These are phyloP conservation scores for Codiaeum variegatum DNA, from an alignment of 441 rosid species.

Conservation along the genomic window DNA sequence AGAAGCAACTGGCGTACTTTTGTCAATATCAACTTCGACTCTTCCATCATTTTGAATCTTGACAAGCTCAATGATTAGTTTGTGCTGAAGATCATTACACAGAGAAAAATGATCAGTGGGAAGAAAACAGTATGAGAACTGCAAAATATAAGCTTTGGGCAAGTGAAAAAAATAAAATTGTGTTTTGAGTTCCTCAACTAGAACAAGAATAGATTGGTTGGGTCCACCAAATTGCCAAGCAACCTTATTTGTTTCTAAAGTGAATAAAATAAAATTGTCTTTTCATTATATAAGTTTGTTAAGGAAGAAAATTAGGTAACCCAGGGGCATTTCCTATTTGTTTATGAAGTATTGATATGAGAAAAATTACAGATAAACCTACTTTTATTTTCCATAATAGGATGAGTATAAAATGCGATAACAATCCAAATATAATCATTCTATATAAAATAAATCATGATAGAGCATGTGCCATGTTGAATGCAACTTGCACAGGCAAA, in stretches of 20 bases:
- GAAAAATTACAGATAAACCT: background rate
- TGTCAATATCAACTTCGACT: constrained; percentile 78
- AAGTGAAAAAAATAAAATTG: constrained; percentile 11
- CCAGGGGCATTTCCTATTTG: background rate
- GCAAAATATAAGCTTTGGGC: constrained; percentile 1
- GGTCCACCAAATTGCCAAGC: background rate
- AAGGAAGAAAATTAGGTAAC: background rate
- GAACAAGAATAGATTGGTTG: constrained; percentile 11
- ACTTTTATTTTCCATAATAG: constrained; percentile 7
- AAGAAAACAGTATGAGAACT: constrained; percentile 14
- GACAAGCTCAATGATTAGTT: constrained; percentile 77
- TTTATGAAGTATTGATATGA: constrained; percentile 4
- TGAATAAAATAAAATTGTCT: too few relatives aligned
- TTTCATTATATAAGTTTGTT: background rate
- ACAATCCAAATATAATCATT: background rate
- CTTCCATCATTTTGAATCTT: constrained; percentile 93
- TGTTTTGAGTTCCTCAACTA: constrained; percentile 6
- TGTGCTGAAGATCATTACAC: constrained; percentile 49
- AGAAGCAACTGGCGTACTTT: constrained; percentile 65
- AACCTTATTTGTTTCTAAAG: too few relatives aligned
- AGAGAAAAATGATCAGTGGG: constrained; percentile 18
- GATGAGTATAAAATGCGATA: background rate
- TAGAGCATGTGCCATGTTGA: background rate
- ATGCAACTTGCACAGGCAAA: background rate
- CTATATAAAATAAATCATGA: background rate